Evolutionary conservation across 805 yeast genomes (phyloP), one percentile per base, ranked within the genome.

Genomic region (Clavispora carvajalis): DNA sequence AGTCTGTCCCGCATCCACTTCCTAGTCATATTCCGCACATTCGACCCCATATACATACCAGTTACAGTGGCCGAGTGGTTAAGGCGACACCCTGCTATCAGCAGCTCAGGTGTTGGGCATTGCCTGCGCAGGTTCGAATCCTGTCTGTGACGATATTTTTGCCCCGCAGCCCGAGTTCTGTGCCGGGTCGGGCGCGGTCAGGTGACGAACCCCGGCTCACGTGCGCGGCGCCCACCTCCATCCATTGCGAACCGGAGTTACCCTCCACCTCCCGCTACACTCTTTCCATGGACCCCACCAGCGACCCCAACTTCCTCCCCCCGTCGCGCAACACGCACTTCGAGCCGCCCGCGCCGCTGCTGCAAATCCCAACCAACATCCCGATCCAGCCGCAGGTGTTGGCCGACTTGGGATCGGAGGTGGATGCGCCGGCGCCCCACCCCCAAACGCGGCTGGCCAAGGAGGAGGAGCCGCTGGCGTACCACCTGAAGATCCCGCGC

Each of bases 61-160:
- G 72, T 64, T 55, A 62, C 71, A 61, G 72, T 68, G 74, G 69
- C 73, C 72, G 74, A 68, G 74, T 66, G 74, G 74, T 68, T 68
- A 68, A 68, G 72, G 74, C 69, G 74, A 63, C 67, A 62, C 73
- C 55, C 55, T 52, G 55, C 55, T 52, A 52, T 43, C 8, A 40
- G 46, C 46, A 44, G 69, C 44, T 43, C 39, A 65, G 70, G 70
- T 62, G 67, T 66, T 68, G 74, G 69, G 72, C 59, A 59, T 57
- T 67, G 60, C 73, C 69, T 66, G 63, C 96, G 95, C 95, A 87
- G 95, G 96, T 87, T 87, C 96, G 96, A 87, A 87, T 87, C 96
- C 95, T 87, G 95, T 86, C 95, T 84, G 95, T 87, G 85, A 85
- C 96, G 96, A 21, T 30, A 9, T 34, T 37, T 42, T 40, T 46